Evolutionary conservation across 495 filamentous ascomycete genomes (phyloP), one percentile per base, ranked within the genome.

Genomic region (Trypethelium eluteriae): DNA sequence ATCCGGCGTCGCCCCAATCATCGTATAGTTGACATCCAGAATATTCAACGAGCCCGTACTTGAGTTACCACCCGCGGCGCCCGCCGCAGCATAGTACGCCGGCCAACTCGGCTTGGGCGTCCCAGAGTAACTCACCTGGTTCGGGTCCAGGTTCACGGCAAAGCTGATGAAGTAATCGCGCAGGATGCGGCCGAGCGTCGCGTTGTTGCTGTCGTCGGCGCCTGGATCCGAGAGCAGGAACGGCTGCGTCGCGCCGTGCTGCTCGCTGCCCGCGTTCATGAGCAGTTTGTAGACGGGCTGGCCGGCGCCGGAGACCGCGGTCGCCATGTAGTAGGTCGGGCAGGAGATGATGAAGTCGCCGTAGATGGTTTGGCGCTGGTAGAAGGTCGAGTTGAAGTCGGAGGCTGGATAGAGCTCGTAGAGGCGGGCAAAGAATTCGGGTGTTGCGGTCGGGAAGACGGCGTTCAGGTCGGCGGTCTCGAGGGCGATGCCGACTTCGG

Each of bases 111-210:
- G 69, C 56, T 69, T 70, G 12, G 44, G 32, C 12, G 57, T 63
- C 4, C 64, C 66, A 2, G 68, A 70, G 14, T 65, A 66, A 16
- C 38, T 53, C 36, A 62, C 25, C 32, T 38, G 63, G 38, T 73
- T 73, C 25, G 71, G 71, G 53, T 73, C 65, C 12, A 70, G 44
- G 18, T 36, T 67, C 18, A 65, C 62, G 3, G 70, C 64, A 74
- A 93, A 93, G 12, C 75, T 78, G 18, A 88, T 79, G n/a, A 93
- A 79, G 62, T 87, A 82, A 11, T 87, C 80, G 68, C 85, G 75
- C 3, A 82, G 75, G 18, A 96, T 79, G 49, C 84, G 81, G 2
- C 81, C 71, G 2, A 89, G 81, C 25, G 80, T 82, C 66, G 91
- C 79, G 6, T 73, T 73, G 65, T 69, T 67, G 2, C 38, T 62